A percentile compares a stretch with the other conserved stretches of the same genome.
Conservation (phyloP, 257 asterid species). For the Salvia hispanica region DNA sequence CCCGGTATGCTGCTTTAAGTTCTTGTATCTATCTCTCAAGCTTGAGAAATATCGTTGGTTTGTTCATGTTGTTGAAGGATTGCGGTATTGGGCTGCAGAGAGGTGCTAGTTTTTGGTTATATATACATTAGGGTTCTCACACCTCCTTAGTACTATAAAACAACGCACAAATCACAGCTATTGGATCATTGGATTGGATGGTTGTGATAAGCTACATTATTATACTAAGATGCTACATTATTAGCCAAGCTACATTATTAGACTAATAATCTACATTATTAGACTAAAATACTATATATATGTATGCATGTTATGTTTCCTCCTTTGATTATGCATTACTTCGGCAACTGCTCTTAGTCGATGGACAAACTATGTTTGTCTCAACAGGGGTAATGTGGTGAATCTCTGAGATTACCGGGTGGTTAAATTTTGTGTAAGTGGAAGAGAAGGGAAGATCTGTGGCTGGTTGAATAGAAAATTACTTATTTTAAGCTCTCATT, state of each 20-base stretch:
- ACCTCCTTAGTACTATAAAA: no score
- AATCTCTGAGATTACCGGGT: conserved; percentile 1
- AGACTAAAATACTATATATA: neutral
- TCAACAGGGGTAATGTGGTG: neutral
- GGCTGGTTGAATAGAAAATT: neutral
- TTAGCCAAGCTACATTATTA: no score
- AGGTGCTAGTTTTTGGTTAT: neutral
- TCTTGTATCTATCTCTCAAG: neutral
- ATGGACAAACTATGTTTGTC: neutral
- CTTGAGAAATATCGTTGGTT: neutral
- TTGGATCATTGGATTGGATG: no score
- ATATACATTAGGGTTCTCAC: neutral
- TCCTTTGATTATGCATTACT: neutral
- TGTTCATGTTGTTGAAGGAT: neutral
- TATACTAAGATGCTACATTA: no score
- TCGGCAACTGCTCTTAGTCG: neutral
- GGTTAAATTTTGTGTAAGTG: neutral
- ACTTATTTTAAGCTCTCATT: conserved; percentile 2
- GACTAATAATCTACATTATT: no score
- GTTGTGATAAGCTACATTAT: no score
- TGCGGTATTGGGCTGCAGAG: conserved; percentile 5
- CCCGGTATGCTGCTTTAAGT: neutral
- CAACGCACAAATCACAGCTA: no score
- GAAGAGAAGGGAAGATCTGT: neutral
- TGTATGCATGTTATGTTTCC: neutral